Percentiles rank a stretch among this genome's conserved stretches.
Evolutionary conservation across 176 grass and related monocot species (phyloP).

Genomic region (Oryza brachyantha): DNA sequence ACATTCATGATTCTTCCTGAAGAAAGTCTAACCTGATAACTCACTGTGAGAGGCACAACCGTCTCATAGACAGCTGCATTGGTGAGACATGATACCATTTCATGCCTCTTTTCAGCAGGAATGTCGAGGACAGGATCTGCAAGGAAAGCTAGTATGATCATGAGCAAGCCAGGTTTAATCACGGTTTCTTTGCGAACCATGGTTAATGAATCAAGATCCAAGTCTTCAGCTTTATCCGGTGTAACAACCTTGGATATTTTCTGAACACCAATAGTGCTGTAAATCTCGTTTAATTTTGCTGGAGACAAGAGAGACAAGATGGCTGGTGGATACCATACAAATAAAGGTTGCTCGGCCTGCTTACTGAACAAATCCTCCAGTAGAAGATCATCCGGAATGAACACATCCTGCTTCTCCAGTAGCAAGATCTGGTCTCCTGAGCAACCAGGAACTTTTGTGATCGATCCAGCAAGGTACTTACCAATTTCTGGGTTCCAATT

Average conservation of each 20-base stretch:
- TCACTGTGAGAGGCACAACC: constrained; percentile 25
- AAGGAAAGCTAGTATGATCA: constrained; percentile 38
- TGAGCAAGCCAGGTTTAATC: constrained; percentile 29
- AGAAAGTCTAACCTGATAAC: constrained; percentile 24
- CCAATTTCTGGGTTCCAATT: constrained; percentile 16
- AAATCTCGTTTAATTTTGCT: constrained; percentile 43
- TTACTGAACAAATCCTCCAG: constrained; percentile 31
- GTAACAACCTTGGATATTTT: constrained; percentile 31
- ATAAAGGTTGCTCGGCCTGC: constrained; percentile 38
- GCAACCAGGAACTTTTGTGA: constrained; percentile 41
- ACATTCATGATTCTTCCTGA: constrained; percentile 6
- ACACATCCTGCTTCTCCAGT: constrained; percentile 41
- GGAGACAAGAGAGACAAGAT: neutral
- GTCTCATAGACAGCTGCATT: neutral
- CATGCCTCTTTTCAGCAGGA: constrained; percentile 25
- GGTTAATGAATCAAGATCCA: neutral
- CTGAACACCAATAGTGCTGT: constrained; percentile 35
- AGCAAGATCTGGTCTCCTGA: constrained; percentile 24
- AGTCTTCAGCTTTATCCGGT: constrained; percentile 16
- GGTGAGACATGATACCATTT: constrained; percentile 16
- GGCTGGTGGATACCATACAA: constrained; percentile 48
- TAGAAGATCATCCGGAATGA: constrained; percentile 54
- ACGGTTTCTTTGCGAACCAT: neutral
- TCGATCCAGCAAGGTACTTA: constrained; percentile 21
- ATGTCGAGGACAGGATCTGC: constrained; percentile 17